phyloP scores from a whole-genome alignment of 179 eudicot species.

The Amaranthus tricolor region DNA sequence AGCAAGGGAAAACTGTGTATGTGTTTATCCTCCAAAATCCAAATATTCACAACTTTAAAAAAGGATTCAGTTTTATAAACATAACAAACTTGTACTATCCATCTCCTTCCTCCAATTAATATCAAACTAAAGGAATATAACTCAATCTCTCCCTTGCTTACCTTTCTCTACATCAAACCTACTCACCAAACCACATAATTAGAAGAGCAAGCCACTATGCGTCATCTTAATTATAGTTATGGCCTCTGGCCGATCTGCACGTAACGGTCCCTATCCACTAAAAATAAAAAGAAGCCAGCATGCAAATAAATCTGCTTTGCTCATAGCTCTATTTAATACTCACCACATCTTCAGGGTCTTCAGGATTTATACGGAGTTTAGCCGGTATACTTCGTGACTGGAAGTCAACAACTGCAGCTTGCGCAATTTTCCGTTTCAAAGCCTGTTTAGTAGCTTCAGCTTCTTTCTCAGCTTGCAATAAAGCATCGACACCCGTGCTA shows the following conservation, averaged over 20 bases:
- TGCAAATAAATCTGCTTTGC: not conserved
- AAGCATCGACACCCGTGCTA: slow-evolving; percentile 49
- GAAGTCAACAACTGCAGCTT: slow-evolving; percentile 66
- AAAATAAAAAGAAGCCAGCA: not conserved
- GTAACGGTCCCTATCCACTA: not conserved
- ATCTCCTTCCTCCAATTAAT: too few relatives aligned
- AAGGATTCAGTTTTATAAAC: too few relatives aligned
- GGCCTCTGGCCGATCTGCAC: not conserved
- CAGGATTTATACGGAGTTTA: slow-evolving; percentile 80
- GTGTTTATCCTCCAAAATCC: not conserved
- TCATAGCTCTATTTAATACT: slow-evolving; percentile 19
- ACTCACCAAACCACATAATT: too few relatives aligned
- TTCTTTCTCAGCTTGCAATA: slow-evolving; percentile 75
- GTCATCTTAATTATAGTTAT: not conserved
- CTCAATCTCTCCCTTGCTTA: too few relatives aligned
- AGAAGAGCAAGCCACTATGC: too few relatives aligned
- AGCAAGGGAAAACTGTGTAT: too few relatives aligned
- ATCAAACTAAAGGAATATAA: too few relatives aligned
- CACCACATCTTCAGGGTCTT: slow-evolving; percentile 95
- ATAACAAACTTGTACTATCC: too few relatives aligned
- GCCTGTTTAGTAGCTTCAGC: slow-evolving; percentile 95
- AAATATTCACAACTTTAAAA: not conserved
- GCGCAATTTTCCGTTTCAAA: slow-evolving; percentile 89
- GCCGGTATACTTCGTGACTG: slow-evolving; percentile 67
- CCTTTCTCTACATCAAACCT: too few relatives aligned